phyloP scores from a whole-genome alignment of 495 filamentous ascomycete species.

The Penicillium angulare region DNA sequence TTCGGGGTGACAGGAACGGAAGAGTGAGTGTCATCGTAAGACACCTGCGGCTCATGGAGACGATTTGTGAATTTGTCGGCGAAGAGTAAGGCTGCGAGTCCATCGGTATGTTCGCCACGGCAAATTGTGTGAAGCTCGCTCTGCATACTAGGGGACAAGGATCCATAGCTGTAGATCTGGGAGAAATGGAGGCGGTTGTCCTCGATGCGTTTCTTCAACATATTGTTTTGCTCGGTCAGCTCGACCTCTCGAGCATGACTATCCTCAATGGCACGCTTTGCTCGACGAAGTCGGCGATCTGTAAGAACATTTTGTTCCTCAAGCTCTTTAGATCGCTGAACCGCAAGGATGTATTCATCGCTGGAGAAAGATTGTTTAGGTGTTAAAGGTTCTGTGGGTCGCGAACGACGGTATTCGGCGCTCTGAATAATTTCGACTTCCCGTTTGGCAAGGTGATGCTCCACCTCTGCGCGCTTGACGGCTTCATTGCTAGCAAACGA shows the following conservation, averaged over 20 bases:
- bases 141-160: slow-evolving; percentile 41
- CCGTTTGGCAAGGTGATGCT: slow-evolving; percentile 86
- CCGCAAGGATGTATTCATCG: slow-evolving; percentile 41
- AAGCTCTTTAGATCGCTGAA: slow-evolving; percentile 55
- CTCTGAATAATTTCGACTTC: slow-evolving; percentile 86
- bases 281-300: slow-evolving; percentile 62
- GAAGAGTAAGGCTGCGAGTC: slow-evolving; percentile 74
- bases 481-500: slow-evolving; percentile 84
- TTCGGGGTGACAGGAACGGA: slow-evolving; percentile 77
- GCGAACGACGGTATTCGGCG: slow-evolving; percentile 41
- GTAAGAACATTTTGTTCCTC: slow-evolving; percentile 63
- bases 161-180: slow-evolving; percentile 57
- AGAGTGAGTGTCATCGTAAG: slow-evolving; percentile 43
- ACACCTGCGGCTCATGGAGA: slow-evolving; percentile 16
- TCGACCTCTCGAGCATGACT: slow-evolving; percentile 45
- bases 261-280: slow-evolving; percentile 76
- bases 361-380: slow-evolving; percentile 31
- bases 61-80: slow-evolving; percentile 73
- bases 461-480: slow-evolving; percentile 82
- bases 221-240: slow-evolving; percentile 67
- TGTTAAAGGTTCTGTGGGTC: slow-evolving; percentile 30
- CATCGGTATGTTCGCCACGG: slow-evolving; percentile 46
- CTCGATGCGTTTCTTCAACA: slow-evolving; percentile 76
- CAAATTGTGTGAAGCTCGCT: slow-evolving; percentile 45
- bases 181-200: slow-evolving; percentile 85